Evolutionary conservation across 192 early-diverging fungal genomes (phyloP), one percentile per base, ranked within the genome.

Genomic region (Ambispora gerdemannii): DNA sequence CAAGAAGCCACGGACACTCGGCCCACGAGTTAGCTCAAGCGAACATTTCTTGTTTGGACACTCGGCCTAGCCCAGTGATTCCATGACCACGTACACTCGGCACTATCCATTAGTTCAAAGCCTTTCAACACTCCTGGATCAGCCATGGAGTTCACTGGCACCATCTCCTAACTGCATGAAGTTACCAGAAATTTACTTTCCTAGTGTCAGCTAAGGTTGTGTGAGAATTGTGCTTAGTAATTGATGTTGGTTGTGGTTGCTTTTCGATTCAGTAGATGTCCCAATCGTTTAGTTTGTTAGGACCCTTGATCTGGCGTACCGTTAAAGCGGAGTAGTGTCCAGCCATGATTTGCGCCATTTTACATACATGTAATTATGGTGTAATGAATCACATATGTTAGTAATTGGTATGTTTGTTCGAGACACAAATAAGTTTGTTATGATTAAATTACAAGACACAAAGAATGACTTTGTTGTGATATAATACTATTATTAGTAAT

Each of bases 1-100:
- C 68, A 68, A 68, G 34, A 70, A 70, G 68, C 68, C 68, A 70
- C 50, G 52, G 66, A 50, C 49, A 15, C 66, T 20, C 63, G 68
- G n/a, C 68, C 68, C 27, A 24, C 4, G 20, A 7, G 51, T 67
- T 67, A 67, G 66, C 47, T 67, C 49, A 70, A 58, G 52, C n/a
- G 35, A 43, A 22, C 53, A 70, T 70, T 58, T 53, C 68, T 70
- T 59, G 22, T 70, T 32, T 58, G 31, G 38, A 50, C 66, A 32
- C 66, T 25, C 66, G 50, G 66, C 3, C 34, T 53, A 70, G 52
- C 31, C 56, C 68, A 58, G 28, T 55, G 68, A 59, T 70, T 70
- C 6, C 52, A 70, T 70, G 36, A 59, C 53, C 68, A 58, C 68
- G 32, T 30, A 70, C 50, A 70, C 65, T 3, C 43, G 68, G 50